Conservation (phyloP, 129 eudicot species). For the Pulicaria dysenterica region DNA sequence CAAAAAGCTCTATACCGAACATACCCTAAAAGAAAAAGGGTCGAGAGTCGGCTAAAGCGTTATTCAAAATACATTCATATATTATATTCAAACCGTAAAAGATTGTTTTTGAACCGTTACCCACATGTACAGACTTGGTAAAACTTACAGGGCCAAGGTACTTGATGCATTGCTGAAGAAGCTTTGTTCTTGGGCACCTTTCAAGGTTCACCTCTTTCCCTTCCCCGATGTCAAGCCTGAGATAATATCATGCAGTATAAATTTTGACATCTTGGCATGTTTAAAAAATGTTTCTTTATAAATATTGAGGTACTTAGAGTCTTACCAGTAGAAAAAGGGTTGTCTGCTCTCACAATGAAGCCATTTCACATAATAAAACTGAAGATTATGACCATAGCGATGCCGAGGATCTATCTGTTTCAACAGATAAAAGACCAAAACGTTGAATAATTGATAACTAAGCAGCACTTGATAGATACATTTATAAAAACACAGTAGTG, state of each 20-base stretch:
- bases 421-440: constrained; percentile 11
- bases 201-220: constrained; percentile 79
- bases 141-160: constrained; percentile 90
- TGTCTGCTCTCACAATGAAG: constrained; percentile 75
- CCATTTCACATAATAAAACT: constrained; percentile 76
- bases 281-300: not conserved
- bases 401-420: constrained; percentile 91
- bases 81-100: no score
- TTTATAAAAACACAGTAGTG: not conserved
- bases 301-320: not conserved
- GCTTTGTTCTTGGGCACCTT: constrained; percentile 71
- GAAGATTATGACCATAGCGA: constrained; percentile 96
- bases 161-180: constrained; percentile 87
- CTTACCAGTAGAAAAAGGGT: constrained; percentile 94
- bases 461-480: not conserved
- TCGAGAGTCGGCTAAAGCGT: not conserved
- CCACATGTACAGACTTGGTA: not conserved
- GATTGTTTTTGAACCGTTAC: not conserved
- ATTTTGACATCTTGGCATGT: constrained; percentile 14
- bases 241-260: constrained; percentile 9
- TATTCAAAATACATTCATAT: not conserved
- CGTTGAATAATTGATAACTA: not conserved
- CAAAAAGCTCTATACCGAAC: no score
- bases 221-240: constrained; percentile 96
- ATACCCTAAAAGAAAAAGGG: no score